These are phyloP conservation scores for Claviceps fusiformis DNA, from an alignment of 2,329 filamentous ascomycete species.

Conservation along the genomic window DNA sequence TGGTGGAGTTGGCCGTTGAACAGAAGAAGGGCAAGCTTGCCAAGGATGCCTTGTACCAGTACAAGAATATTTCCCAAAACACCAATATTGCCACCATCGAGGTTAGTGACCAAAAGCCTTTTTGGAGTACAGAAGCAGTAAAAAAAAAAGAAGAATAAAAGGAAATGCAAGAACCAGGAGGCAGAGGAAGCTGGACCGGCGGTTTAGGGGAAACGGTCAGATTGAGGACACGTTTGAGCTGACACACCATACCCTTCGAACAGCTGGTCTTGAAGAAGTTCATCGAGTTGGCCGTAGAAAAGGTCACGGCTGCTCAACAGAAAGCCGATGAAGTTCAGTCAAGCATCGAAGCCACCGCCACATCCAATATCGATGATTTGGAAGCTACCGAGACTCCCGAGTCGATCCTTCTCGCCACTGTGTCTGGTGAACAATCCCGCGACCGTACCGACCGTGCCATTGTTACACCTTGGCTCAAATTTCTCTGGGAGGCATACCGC, in stretches of 20 bases:
- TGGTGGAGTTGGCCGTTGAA: slow-evolving; percentile 93
- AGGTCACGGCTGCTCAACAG: slow-evolving; percentile 88
- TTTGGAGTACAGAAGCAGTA: not conserved
- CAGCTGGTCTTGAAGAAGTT: slow-evolving; percentile 91
- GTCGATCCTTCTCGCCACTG: slow-evolving; percentile 92
- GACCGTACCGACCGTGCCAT: slow-evolving; percentile 97
- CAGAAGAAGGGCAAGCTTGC: slow-evolving; percentile 96
- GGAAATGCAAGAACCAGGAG: not conserved
- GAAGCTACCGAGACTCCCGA: slow-evolving; percentile 96
- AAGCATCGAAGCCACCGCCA: slow-evolving; percentile 57
- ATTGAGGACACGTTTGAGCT: slow-evolving; percentile 3
- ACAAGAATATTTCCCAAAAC: slow-evolving; percentile 99
- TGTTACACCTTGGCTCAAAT: slow-evolving; percentile 98
- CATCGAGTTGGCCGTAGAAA: slow-evolving; percentile 90
- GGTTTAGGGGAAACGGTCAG: not conserved
- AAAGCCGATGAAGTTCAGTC: slow-evolving; percentile 95
- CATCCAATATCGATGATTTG: slow-evolving; percentile 77
- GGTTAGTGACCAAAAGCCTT: slow-evolving; percentile 33
- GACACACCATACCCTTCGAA: slow-evolving; percentile 3
- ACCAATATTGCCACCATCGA: slow-evolving; percentile 97
- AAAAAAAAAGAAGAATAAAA: not conserved
- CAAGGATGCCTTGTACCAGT: slow-evolving; percentile 98
- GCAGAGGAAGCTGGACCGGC: no score
- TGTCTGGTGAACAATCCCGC: slow-evolving; percentile 93
- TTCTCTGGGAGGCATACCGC: slow-evolving; percentile 97